These are phyloP conservation scores for Macrolepiota fuliginosa DNA, from an alignment of 768 basidiomycete genomes.

Conservation along the genomic window DNA sequence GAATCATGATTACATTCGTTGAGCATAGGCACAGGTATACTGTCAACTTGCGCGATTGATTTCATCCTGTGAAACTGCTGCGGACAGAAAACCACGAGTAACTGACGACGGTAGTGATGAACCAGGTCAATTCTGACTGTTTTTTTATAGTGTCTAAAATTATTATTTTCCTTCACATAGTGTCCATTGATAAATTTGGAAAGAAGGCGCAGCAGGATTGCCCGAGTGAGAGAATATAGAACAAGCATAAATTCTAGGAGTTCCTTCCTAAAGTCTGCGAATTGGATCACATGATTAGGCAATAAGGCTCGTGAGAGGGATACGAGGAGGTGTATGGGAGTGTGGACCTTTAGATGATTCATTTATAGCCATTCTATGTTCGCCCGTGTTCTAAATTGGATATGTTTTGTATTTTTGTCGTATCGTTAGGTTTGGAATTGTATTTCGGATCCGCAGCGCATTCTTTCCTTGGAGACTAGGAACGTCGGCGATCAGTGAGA, in stretches of 20 bases:
- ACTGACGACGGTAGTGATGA: neutral
- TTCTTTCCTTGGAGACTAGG: neutral
- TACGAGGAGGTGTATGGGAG: neutral
- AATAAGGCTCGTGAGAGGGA: neutral
- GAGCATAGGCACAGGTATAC: too few species aligned
- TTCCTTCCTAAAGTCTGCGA: neutral
- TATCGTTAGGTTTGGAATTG: neutral
- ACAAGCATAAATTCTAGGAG: neutral
- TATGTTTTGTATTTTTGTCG: neutral
- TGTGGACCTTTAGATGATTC: neutral
- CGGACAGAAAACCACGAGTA: neutral
- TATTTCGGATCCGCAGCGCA: neutral
- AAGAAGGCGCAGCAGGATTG: neutral
- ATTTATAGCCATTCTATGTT: neutral
- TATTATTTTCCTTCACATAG: neutral
- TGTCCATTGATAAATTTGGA: neutral
- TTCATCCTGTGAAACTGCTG: neutral
- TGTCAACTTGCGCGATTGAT: neutral
- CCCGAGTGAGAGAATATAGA: neutral
- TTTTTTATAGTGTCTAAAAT: neutral
- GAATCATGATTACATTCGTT: neutral
- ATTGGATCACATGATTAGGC: neutral
- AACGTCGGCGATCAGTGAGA: neutral
- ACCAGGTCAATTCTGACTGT: neutral
- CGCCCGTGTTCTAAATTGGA: neutral